Evolutionary conservation across 257 asterid species (phyloP).

Genomic region (Echites panduratus): DNA sequence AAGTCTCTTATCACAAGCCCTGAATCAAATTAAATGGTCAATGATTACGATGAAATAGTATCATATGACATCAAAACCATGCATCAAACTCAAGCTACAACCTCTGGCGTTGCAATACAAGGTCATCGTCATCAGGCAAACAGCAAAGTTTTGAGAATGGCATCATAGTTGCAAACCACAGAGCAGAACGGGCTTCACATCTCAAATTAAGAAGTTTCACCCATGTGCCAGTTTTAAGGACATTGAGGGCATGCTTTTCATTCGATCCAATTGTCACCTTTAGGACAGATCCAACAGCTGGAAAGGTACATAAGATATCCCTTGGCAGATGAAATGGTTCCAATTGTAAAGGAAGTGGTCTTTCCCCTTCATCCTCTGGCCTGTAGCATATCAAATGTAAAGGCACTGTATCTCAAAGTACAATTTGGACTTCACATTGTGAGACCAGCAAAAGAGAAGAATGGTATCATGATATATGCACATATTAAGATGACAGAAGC

Average conservation of each 20-base stretch:
- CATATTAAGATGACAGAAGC: not conserved
- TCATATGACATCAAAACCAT: not conserved
- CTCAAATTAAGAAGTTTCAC: conserved; percentile 43
- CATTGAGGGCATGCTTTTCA: conserved; percentile 41
- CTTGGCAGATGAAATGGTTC: conserved; percentile 54
- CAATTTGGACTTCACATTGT: not conserved
- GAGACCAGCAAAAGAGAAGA: not conserved
- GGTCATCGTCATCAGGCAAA: conserved; percentile 54
- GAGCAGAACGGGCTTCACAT: conserved; percentile 41
- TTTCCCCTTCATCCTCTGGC: conserved; percentile 57
- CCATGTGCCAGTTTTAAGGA: conserved; percentile 61
- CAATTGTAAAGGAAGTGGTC: conserved; percentile 59
- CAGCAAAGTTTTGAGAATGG: conserved; percentile 56
- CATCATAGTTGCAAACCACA: conserved; percentile 64
- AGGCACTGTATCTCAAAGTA: not conserved
- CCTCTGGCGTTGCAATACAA: conserved; percentile 50
- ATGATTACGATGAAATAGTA: conserved; percentile 2
- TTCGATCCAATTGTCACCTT: conserved; percentile 44
- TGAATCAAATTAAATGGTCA: conserved; percentile 21
- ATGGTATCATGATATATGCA: not conserved
- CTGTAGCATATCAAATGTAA: conserved; percentile 31
- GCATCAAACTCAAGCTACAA: conserved; percentile 22
- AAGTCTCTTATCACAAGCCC: conserved; percentile 47
- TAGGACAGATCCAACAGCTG: conserved; percentile 69
- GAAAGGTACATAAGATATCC: conserved; percentile 59